Conservation (phyloP, 2,329 filamentous ascomycete species). For the Ophiostoma sp. region DNA sequence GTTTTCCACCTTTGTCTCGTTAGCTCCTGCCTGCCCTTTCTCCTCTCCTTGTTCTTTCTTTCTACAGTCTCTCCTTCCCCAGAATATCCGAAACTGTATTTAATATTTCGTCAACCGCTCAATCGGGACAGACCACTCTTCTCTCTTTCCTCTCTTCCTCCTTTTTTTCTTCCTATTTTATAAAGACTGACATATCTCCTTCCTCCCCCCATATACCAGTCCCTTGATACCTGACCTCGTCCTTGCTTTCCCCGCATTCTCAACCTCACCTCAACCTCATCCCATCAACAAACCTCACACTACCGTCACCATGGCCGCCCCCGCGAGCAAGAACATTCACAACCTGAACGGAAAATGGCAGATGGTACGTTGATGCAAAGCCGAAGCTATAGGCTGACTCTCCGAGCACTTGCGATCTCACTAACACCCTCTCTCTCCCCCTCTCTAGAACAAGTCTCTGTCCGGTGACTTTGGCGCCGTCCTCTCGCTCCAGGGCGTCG, state of each 20-base stretch:
- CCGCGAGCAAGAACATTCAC: constrained; percentile 63
- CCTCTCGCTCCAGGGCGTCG: constrained; percentile 70
- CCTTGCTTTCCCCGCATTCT: background rate
- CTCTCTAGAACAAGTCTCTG: constrained; percentile 76
- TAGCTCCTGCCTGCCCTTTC: background rate
- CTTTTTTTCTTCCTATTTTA: background rate
- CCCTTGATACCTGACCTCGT: background rate
- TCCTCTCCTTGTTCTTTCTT: background rate
- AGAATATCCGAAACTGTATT: constrained; percentile 9
- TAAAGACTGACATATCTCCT: background rate
- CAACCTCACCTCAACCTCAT: background rate
- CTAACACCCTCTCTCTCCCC: constrained; percentile 12
- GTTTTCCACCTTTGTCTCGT: constrained; percentile 7
- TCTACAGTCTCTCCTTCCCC: background rate
- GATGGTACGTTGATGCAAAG: constrained; percentile 52
- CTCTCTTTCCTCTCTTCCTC: background rate
- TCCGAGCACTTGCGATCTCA: background rate
- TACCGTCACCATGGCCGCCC: constrained; percentile 66
- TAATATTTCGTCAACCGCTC: constrained; percentile 14
- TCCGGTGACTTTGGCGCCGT: constrained; percentile 69
- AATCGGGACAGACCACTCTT: background rate
- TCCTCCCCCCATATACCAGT: background rate
- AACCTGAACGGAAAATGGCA: constrained; percentile 69
- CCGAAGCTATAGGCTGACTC: background rate
- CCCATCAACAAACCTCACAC: background rate